Base-by-base conservation (phyloP, 495 filamentous ascomycete genomes). In the Tuber melanosporum region DNA sequence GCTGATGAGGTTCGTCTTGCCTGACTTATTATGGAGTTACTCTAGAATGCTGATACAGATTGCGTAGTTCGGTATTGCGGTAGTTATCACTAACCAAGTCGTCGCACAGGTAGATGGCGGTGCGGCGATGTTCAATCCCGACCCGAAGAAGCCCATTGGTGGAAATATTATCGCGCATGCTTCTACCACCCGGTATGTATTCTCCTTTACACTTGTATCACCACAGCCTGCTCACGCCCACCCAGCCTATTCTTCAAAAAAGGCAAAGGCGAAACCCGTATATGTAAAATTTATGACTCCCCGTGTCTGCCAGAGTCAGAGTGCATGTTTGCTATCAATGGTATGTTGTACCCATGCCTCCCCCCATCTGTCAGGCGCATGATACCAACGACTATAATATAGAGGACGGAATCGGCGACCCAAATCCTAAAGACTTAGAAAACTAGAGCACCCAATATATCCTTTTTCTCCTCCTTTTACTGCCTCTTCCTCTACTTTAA, bases 161-260 rank as follows among this genome's bases (percentile, higher is more conserved):
- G 95, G 95, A 78, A 98, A 99, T 84, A 98, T 99, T 83, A 98
- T 99, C 83, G 95, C 95, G 20, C 95, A 99, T 84, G 94, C 95
- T 52, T 95, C 92, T 80, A 99, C 95, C 10, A 99, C 95, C 15
- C 84, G 89, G 41, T 73, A 17, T 36, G 57, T 36, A 66, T 32
- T 66, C 26, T 32, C 52, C 52, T 36, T 36, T 36, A 36, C 32
- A 66, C 26, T 66, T 36, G 26, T 66, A 36, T 14, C 17, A 17
- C 19, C 57, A 36, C 57, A 26, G 15, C 14, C 1, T 36, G 17
- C 57, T 66, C 36, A 26, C 36, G 52, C 26, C 7, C 19, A 15
- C 47, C 81, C 90, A 73, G 86, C 32, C 26, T 99, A 79, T 97
- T 93, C 79, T 84, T 99, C 82, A 97, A 97, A 87, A 99, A 99